phyloP scores from a whole-genome alignment of 257 asterid genomes.

The Nemophila menziesii region DNA sequence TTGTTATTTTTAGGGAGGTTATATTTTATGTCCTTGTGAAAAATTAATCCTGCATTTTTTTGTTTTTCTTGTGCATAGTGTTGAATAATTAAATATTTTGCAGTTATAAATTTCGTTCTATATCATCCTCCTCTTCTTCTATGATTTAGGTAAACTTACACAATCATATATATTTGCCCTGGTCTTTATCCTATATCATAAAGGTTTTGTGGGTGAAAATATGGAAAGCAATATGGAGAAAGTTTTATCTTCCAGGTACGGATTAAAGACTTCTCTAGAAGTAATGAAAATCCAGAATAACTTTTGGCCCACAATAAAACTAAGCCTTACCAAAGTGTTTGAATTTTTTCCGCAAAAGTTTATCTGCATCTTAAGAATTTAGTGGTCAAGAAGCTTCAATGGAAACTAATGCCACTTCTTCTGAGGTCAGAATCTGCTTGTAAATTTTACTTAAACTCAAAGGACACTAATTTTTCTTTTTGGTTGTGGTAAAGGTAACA shows the following conservation, averaged over 20 bases:
- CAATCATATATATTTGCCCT: slow-evolving; percentile 4
- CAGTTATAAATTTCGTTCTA: slow-evolving; percentile 95
- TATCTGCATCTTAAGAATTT: no score
- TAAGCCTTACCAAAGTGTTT: slow-evolving; percentile 30
- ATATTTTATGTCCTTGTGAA: slow-evolving; percentile 22
- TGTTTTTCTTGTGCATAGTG: slow-evolving; percentile 8
- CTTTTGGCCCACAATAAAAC: slow-evolving; percentile 62
- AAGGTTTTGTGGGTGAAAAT: slow-evolving; percentile 81
- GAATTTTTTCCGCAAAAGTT: no score
- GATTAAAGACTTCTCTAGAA: slow-evolving; percentile 56
- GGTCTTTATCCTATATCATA: slow-evolving; percentile 18
- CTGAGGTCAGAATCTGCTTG: no score
- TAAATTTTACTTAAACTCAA: no score
- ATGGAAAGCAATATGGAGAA: slow-evolving; percentile 27
- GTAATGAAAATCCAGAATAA: slow-evolving; percentile 63
- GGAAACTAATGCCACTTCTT: no score
- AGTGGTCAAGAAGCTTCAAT: no score
- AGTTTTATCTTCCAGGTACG: slow-evolving; percentile 52
- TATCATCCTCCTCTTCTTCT: slow-evolving; percentile 81
- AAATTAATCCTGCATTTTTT: slow-evolving; percentile 2
- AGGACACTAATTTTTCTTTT: no score
- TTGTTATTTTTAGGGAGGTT: slow-evolving; percentile 98
- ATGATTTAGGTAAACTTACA: slow-evolving; percentile 59
- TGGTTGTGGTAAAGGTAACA: no score
- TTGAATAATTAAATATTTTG: slow-evolving; percentile 11